Percentiles rank a stretch among this genome's conserved stretches.
Evolutionary conservation across 2,329 filamentous ascomycete genomes (phyloP).

Genomic region (Trichoderma atroviride): DNA sequence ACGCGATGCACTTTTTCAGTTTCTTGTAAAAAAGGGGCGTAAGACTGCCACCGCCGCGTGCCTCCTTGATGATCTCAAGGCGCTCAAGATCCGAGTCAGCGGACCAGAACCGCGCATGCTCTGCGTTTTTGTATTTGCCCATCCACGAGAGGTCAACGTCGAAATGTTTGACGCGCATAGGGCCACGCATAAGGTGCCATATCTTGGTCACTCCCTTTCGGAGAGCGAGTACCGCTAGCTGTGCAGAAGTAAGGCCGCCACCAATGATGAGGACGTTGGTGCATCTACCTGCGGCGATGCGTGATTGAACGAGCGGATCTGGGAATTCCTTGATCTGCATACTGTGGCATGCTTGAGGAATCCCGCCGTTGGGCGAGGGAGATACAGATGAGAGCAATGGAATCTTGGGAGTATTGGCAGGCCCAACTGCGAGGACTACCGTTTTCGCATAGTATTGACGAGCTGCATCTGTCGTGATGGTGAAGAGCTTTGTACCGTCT

Average conservation of each 20-base stretch:
- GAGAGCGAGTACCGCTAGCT: constrained; percentile 69
- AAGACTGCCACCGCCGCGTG: constrained; percentile 76
- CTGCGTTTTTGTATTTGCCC: constrained; percentile 77
- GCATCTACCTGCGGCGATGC: constrained; percentile 50
- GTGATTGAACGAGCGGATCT: constrained; percentile 52
- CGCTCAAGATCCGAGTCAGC: constrained; percentile 72
- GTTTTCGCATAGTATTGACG: constrained; percentile 57
- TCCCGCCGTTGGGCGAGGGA: constrained; percentile 1
- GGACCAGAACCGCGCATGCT: constrained; percentile 76
- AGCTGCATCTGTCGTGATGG: constrained; percentile 51
- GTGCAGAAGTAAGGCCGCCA: constrained; percentile 75
- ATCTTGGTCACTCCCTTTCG: constrained; percentile 67
- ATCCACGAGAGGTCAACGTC: constrained; percentile 79
- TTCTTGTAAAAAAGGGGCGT: constrained; percentile 69
- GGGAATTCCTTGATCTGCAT: constrained; percentile 65
- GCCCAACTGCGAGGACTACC: constrained; percentile 72
- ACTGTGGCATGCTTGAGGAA: constrained; percentile 61
- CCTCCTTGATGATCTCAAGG: constrained; percentile 64
- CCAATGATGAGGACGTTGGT: constrained; percentile 73
- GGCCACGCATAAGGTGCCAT: constrained; percentile 68
- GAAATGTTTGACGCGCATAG: constrained; percentile 69
- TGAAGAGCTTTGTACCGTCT: constrained; percentile 63
- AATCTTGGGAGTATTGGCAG: constrained; percentile 61
- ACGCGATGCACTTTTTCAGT: constrained; percentile 61
- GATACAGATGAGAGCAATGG: constrained; percentile 44